These are phyloP conservation scores for Aurinia saxatilis DNA, from an alignment of 345 rosid genomes.

Conservation along the genomic window DNA sequence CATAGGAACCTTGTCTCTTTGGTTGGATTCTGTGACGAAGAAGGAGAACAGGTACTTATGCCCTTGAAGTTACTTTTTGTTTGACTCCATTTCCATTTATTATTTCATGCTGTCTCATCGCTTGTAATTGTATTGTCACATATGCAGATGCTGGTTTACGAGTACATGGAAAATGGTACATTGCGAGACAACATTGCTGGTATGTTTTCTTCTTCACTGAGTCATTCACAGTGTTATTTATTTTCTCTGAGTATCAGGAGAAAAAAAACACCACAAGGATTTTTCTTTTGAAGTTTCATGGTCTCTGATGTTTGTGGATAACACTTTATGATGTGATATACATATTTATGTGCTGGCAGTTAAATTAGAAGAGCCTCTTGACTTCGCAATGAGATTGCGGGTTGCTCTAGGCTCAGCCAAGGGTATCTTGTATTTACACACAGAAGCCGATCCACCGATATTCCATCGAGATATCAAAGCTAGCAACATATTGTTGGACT, in stretches of 20 bases:
- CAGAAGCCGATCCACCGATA: constrained; percentile 94
- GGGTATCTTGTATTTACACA: constrained; percentile 79
- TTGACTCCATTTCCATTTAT: background rate
- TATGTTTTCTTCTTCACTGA: constrained; percentile 26
- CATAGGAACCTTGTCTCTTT: constrained; percentile 91
- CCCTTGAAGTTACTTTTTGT: background rate
- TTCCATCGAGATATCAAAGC: constrained; percentile 96
- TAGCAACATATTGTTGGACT: constrained; percentile 74
- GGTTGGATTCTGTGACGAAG: constrained; percentile 86
- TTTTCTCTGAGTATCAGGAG: background rate
- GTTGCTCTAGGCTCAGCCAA: constrained; percentile 74
- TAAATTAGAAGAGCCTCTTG: constrained; percentile 42
- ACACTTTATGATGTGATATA: background rate
- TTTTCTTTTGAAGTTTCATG: background rate
- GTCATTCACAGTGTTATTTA: background rate
- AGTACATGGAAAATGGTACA: constrained; percentile 87
- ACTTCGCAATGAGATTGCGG: constrained; percentile 61
- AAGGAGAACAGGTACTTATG: constrained; percentile 75
- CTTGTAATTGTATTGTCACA: constrained; percentile 3
- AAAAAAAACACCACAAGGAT: too few relatives aligned
- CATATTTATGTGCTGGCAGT: constrained; percentile 33
- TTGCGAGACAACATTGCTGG: constrained; percentile 84
- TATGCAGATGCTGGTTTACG: constrained; percentile 86
- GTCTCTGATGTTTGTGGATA: background rate
- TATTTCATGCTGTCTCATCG: constrained; percentile 1